Conservation (phyloP, 441 rosid genomes). For the Jatropha podagrica region DNA sequence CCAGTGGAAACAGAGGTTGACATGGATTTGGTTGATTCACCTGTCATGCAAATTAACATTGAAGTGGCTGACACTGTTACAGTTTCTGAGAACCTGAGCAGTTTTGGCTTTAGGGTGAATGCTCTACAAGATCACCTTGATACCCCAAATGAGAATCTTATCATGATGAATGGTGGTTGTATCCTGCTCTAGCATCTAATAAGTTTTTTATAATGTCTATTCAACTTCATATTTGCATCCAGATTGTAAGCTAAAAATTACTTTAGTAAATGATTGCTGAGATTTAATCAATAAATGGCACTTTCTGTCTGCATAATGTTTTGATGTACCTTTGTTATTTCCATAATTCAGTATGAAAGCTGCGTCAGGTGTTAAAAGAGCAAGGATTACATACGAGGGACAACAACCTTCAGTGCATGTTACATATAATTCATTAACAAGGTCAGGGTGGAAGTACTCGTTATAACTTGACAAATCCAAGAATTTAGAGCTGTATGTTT, state of each 20-base stretch:
- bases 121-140: slow-evolving; percentile 34
- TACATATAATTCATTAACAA: slow-evolving; percentile 61
- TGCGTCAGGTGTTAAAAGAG: slow-evolving; percentile 60
- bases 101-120: slow-evolving; percentile 27
- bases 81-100: slow-evolving; percentile 37
- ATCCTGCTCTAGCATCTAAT: slow-evolving; percentile 48
- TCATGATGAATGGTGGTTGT: slow-evolving; percentile 45
- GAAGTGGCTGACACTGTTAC: slow-evolving; percentile 35
- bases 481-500: slow-evolving; percentile 21
- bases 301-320: slow-evolving; percentile 10
- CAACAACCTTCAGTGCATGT: slow-evolving; percentile 76
- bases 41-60: slow-evolving; percentile 37
- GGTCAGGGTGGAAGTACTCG: slow-evolving; percentile 51
- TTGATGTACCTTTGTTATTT: slow-evolving; percentile 33
- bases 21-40: slow-evolving; percentile 43
- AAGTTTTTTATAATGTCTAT: neutral
- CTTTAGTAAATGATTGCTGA: slow-evolving; percentile 1
- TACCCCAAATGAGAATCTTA: slow-evolving; percentile 31
- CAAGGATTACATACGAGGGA: slow-evolving; percentile 46
- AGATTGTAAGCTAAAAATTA: slow-evolving; percentile 7
- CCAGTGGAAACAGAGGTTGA: slow-evolving; percentile 38
- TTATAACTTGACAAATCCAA: slow-evolving; percentile 20
- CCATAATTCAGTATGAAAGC: slow-evolving; percentile 62
- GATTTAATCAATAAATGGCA: neutral
- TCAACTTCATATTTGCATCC: slow-evolving; percentile 15